These are phyloP conservation scores for Cicer pinnatifidum DNA, from an alignment of 306 rosid genomes.

Conservation along the genomic window DNA sequence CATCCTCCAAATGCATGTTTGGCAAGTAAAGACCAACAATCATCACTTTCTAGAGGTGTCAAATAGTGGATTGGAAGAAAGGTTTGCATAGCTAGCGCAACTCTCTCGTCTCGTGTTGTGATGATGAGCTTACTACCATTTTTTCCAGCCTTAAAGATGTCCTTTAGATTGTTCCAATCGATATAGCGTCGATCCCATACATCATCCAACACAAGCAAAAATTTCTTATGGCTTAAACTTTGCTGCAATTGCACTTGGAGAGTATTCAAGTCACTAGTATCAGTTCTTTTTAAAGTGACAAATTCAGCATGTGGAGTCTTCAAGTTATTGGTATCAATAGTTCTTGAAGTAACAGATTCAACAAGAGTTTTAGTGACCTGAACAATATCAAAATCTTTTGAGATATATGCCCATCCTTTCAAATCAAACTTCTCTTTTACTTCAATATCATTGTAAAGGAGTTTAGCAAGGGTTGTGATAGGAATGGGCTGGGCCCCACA, in stretches of 20 bases:
- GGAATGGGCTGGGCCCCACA: no score
- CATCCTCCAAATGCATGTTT: slow-evolving; percentile 49
- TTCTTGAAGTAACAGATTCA: slow-evolving; percentile 30
- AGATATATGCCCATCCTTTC: slow-evolving; percentile 43
- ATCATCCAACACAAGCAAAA: slow-evolving; percentile 56
- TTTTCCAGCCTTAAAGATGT: slow-evolving; percentile 13
- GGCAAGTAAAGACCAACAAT: slow-evolving; percentile 50
- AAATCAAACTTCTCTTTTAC: slow-evolving; percentile 26
- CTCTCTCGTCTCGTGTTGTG: slow-evolving; percentile 42
- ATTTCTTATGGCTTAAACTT: slow-evolving; percentile 42
- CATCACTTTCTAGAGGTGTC: slow-evolving; percentile 41
- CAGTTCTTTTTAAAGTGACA: background rate
- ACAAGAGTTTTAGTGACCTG: slow-evolving; percentile 40
- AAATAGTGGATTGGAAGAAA: slow-evolving; percentile 45
- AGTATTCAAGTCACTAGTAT: slow-evolving; percentile 7
- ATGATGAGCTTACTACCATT: slow-evolving; percentile 9
- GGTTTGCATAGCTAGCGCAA: slow-evolving; percentile 53
- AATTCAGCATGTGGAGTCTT: slow-evolving; percentile 7
- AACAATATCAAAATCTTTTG: slow-evolving; percentile 50
- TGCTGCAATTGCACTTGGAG: slow-evolving; percentile 40
- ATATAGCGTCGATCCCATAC: slow-evolving; percentile 50
- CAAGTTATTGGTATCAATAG: slow-evolving; percentile 7
- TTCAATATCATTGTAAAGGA: slow-evolving; percentile 38
- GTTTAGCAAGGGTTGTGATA: slow-evolving; percentile 49
- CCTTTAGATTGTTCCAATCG: slow-evolving; percentile 51